Evolutionary conservation across 768 basidiomycete genomes (phyloP).

Genomic region (Podaxis mareebaensis): DNA sequence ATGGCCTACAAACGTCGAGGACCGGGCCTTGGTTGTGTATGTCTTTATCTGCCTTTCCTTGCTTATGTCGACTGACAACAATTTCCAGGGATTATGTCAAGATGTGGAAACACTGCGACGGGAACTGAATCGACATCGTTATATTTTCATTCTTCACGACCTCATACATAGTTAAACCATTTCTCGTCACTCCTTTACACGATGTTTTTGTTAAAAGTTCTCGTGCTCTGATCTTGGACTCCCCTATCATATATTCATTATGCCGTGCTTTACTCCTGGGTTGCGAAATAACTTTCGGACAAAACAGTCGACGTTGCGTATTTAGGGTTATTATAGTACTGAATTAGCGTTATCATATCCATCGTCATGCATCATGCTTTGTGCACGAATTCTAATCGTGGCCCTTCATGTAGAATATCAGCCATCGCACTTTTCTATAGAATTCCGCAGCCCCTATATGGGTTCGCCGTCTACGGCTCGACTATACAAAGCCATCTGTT

Average conservation of each 20-base stretch:
- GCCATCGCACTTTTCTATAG: background rate
- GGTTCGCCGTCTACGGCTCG: too few relatives aligned
- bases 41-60: slow-evolving; percentile 24
- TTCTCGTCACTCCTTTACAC: slow-evolving; percentile 1
- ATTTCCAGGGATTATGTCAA: slow-evolving; percentile 49
- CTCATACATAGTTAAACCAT: background rate
- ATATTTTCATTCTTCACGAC: background rate
- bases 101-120: slow-evolving; percentile 57
- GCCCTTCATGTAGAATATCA: too few relatives aligned
- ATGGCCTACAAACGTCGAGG: slow-evolving; percentile 66
- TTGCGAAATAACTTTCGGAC: background rate
- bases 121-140: background rate
- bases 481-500: too few relatives aligned
- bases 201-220: background rate
- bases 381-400: background rate
- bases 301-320: background rate
- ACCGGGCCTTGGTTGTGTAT: slow-evolving; percentile 71
- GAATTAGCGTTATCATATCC: background rate
- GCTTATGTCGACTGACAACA: background rate
- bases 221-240: slow-evolving; percentile 11
- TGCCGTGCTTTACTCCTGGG: background rate
- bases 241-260: background rate
- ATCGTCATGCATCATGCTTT: background rate
- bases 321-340: background rate
- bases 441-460: background rate